Evolutionary conservation across 2,329 filamentous ascomycete genomes (phyloP).

Genomic region (Fusarium ambrosium): DNA sequence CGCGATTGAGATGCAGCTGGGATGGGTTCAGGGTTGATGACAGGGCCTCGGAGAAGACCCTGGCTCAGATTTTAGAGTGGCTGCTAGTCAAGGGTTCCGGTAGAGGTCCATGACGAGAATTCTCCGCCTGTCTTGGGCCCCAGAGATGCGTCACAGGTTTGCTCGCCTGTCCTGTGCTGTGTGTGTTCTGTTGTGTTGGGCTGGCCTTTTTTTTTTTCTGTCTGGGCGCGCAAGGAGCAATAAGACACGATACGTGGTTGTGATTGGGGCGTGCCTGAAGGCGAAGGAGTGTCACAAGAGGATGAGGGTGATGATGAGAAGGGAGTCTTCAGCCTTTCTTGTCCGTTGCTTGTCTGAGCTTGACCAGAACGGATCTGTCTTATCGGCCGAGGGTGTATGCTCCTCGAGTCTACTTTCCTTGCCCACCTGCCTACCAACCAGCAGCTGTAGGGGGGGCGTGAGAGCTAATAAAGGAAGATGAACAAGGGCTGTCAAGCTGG

Average conservation of each 20-base stretch:
- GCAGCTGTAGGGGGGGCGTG: conserved; percentile 25
- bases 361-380: conserved; percentile 31
- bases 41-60: conserved; percentile 54
- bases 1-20: conserved; percentile 59
- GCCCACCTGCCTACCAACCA: neutral
- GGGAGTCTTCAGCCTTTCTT: conserved; percentile 41
- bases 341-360: conserved; percentile 36
- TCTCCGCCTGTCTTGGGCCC: conserved; percentile 52
- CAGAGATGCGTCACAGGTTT: conserved; percentile 36
- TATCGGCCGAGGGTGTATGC: conserved; percentile 25
- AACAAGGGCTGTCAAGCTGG: conserved; percentile 38
- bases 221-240: conserved; percentile 36
- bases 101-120: conserved; percentile 53
- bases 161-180: conserved; percentile 32
- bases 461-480: conserved; percentile 36
- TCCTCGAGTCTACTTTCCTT: conserved; percentile 17
- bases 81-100: conserved; percentile 55
- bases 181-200: neutral
- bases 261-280: conserved; percentile 38
- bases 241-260: conserved; percentile 44
- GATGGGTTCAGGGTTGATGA: conserved; percentile 57
- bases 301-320: conserved; percentile 22
- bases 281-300: conserved; percentile 28
- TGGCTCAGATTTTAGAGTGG: conserved; percentile 54
- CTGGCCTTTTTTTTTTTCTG: neutral